Evolutionary conservation across 2,329 filamentous ascomycete species (phyloP).

Genomic region (Aspergillus brasiliensis): DNA sequence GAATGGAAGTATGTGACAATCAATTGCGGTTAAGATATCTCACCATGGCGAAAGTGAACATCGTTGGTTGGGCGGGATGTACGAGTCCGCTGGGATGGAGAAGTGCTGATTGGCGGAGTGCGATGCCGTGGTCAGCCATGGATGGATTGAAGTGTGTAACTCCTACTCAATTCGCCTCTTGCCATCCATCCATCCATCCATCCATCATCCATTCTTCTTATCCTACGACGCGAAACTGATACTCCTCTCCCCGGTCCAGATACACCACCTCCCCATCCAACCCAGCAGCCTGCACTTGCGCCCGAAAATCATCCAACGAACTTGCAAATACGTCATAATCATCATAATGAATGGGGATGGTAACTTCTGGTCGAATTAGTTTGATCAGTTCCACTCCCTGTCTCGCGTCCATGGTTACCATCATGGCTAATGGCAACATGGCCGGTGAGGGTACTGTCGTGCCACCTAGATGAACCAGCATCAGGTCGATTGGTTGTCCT

Average conservation of each 20-base stretch:
- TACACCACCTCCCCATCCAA: constrained; percentile 59
- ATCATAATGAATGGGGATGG: constrained; percentile 66
- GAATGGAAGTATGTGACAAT: background rate
- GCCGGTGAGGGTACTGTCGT: constrained; percentile 65
- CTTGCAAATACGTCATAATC: constrained; percentile 66
- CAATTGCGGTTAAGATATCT: background rate
- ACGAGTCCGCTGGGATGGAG: background rate
- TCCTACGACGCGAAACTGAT: constrained; percentile 51
- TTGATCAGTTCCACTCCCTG: constrained; percentile 63
- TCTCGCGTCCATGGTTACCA: constrained; percentile 70
- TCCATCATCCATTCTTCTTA: background rate
- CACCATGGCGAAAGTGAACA: too few relatives aligned
- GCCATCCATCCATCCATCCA: too few relatives aligned
- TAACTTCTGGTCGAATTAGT: constrained; percentile 62
- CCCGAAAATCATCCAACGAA: constrained; percentile 62
- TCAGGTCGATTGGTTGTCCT: constrained; percentile 61
- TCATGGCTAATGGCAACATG: constrained; percentile 64
- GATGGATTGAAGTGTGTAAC: background rate
- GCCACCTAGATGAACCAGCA: constrained; percentile 67
- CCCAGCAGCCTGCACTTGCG: constrained; percentile 55
- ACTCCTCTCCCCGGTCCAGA: constrained; percentile 61
- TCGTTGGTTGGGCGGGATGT: background rate
- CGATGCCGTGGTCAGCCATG: background rate
- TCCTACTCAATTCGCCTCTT: too few relatives aligned
- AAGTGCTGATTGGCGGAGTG: background rate